These are phyloP conservation scores for Spatholobus suberectus DNA, from an alignment of 306 rosid species.

Conservation along the genomic window DNA sequence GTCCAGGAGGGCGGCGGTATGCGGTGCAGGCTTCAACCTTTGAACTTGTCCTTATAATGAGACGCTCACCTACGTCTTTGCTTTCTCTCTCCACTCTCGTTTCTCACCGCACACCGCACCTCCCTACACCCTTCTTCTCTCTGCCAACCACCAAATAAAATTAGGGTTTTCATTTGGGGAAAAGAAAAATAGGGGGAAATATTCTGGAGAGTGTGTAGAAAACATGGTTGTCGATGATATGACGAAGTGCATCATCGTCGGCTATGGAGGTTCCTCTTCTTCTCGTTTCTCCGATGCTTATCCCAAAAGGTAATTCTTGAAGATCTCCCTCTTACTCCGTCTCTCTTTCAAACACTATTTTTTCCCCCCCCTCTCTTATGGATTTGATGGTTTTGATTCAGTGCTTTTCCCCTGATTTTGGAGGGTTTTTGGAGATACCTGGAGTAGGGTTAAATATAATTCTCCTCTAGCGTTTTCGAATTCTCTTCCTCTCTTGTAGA, in stretches of 20 bases:
- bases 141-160: neutral
- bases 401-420: conserved; percentile 66
- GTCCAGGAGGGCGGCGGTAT: conserved; percentile 45
- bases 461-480: conserved; percentile 60
- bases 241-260: conserved; percentile 63
- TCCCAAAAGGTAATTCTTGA: conserved; percentile 79
- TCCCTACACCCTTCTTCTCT: neutral
- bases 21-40: conserved; percentile 65
- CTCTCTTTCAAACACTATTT: neutral
- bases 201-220: conserved; percentile 28
- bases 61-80: conserved; percentile 25
- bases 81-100: conserved; percentile 43
- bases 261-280: conserved; percentile 64
- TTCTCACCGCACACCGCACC: neutral
- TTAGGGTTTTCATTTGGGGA: conserved; percentile 26
- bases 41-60: conserved; percentile 51
- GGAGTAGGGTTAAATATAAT: conserved; percentile 56
- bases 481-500: conserved; percentile 44
- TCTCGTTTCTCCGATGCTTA: conserved; percentile 74
- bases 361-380: conserved; percentile 45
- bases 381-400: conserved; percentile 70
- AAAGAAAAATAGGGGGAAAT: conserved; percentile 12
- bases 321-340: conserved; percentile 44
- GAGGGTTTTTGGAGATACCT: conserved; percentile 58
- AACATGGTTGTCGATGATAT: conserved; percentile 73